Evolutionary conservation across 331 rosid species (phyloP), one percentile per base, ranked within the genome.

Genomic region (Acacia concinna): DNA sequence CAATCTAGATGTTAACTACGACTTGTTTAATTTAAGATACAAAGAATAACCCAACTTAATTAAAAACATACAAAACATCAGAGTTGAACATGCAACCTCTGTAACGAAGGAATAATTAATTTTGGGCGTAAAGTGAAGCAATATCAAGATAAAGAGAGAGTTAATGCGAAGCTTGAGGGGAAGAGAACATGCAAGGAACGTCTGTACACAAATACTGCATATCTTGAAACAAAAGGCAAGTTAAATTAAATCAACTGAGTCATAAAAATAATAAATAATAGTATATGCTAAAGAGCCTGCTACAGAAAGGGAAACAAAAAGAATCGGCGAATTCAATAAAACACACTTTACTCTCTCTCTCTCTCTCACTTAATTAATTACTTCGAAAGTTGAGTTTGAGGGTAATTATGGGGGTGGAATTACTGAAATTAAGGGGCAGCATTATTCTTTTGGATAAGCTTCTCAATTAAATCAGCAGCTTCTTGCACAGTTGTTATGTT

Each of bases 391-490:
- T 10, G 64, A 56, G 32, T 1, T 8, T 47, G n/a, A n/a, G n/a
- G n/a, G n/a, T n/a, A n/a, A n/a, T n/a, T n/a, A n/a, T n/a, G n/a
- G n/a, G 7, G 1, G 20, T 59, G 5, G 40, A 62, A 15, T 13
- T 9, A 44, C 12, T 78, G 6, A 52, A 20, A 8, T 54, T 54
- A 77, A 63, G 85, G 82, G 60, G 46, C 74, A 65, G 81, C 28
- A 54, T 89, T 88, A 54, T 89, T 88, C 82, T 83, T 84, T 56
- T 92, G 90, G 57, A 94, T 73, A 20, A 91, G 85, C 66, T 86
- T 83, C 83, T 94, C 92, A n/a, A 94, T 90, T 81, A 94, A 76
- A 83, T 94, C 96, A 25, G 98, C 98, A 2, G 96, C 98, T 79
- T 94, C 93, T 85, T 88, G 90, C 66, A 94, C 89, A 0, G 89